Conservation (phyloP, 306 rosid genomes). For the Medicago ruthenica region DNA sequence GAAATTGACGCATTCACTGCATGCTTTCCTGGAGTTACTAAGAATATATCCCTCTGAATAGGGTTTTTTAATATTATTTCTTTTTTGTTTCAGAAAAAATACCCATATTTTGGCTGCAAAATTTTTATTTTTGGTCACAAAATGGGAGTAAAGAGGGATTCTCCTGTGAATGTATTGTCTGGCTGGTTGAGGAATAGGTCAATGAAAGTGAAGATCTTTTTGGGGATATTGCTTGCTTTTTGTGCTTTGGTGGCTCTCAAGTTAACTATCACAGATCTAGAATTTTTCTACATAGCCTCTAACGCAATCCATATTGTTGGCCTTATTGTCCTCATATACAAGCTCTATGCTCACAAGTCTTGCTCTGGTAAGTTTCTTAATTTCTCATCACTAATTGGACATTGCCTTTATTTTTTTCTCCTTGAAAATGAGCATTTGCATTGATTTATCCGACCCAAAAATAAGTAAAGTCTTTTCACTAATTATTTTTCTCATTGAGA, state of each 20-base stretch:
- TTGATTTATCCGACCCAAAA: no score
- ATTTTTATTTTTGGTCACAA: background rate
- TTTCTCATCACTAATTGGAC: background rate
- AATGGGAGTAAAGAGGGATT: conserved; percentile 63
- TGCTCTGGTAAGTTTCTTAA: conserved; percentile 65
- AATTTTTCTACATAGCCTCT: conserved; percentile 52
- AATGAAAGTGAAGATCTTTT: conserved; percentile 53
- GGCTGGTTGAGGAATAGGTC: conserved; percentile 61
- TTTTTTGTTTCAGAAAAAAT: background rate
- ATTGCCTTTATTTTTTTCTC: background rate
- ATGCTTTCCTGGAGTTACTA: no score
- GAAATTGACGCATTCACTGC: no score
- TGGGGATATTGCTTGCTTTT: conserved; percentile 49
- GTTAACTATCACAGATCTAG: conserved; percentile 40
- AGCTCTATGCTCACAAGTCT: conserved; percentile 70
- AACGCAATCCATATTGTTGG: conserved; percentile 61
- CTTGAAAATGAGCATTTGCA: background rate
- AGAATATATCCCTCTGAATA: no score
- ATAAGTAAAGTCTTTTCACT: no score
- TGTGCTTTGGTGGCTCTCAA: conserved; percentile 56
- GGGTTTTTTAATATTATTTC: no score
- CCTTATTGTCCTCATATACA: conserved; percentile 63
- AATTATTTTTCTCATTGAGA: background rate
- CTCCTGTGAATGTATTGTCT: conserved; percentile 45
- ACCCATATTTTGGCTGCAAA: background rate